These are phyloP conservation scores for Nitzschia sp. DNA, from an alignment of 108 stramenopile species.

Conservation along the genomic window DNA sequence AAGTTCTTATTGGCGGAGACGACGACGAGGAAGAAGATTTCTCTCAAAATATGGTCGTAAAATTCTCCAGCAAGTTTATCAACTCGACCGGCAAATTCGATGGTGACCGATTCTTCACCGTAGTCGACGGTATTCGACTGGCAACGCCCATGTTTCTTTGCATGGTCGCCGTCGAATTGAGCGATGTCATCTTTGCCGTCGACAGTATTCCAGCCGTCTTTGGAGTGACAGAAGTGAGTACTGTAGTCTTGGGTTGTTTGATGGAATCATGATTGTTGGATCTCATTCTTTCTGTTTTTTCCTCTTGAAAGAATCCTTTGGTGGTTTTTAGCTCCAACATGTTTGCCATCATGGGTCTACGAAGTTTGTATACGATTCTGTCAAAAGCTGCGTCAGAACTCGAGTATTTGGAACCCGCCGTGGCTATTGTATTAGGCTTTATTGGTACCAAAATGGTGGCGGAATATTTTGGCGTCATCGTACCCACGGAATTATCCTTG, in stretches of 20 bases:
- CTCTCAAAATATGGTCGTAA: conserved; percentile 72
- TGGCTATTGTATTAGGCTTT: conserved; percentile 91
- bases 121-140: conserved; percentile 66
- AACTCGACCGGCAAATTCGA: conserved; percentile 77
- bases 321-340: conserved; percentile 95
- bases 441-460: conserved; percentile 91
- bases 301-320: conserved; percentile 74
- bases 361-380: conserved; percentile 90
- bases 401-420: conserved; percentile 91
- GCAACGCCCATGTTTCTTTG: conserved; percentile 95
- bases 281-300: too few relatives aligned
- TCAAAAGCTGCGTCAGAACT: conserved; percentile 91
- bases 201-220: conserved; percentile 96
- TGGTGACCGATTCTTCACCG: conserved; percentile 89
- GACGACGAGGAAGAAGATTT: conserved; percentile 85
- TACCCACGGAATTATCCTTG: conserved; percentile 72
- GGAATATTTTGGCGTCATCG: conserved; percentile 76
- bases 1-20: conserved; percentile 69
- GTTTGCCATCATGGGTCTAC: conserved; percentile 95
- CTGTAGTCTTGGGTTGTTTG: not conserved
- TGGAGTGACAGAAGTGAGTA: conserved; percentile 89
- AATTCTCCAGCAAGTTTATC: conserved; percentile 62
- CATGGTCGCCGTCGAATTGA: conserved; percentile 92
- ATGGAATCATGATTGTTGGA: too few relatives aligned
- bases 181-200: conserved; percentile 96